Evolutionary conservation across 306 rosid genomes (phyloP), one percentile per base, ranked within the genome.

Genomic region (Vigna unguiculata): DNA sequence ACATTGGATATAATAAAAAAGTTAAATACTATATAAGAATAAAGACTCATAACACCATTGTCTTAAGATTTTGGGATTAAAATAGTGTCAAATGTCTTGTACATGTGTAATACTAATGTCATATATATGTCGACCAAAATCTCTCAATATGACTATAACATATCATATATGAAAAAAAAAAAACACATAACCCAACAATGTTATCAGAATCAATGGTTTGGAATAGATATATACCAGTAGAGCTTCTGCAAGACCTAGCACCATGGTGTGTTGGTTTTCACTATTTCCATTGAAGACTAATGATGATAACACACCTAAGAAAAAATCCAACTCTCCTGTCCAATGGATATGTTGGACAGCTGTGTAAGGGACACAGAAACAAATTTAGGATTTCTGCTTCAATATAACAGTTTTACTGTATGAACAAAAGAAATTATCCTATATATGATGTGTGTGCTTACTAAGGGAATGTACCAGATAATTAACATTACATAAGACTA

Each of bases 151-250:
- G n/a, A n/a, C n/a, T n/a, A n/a, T n/a, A n/a, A n/a, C n/a, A n/a
- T n/a, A n/a, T n/a, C n/a, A n/a, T n/a, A n/a, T n/a, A n/a, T n/a
- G n/a, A n/a, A n/a, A n/a, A n/a, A n/a, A n/a, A n/a, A n/a, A n/a
- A n/a, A n/a, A n/a, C n/a, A n/a, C n/a, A n/a, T n/a, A n/a, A n/a
- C n/a, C n/a, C n/a, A n/a, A n/a, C n/a, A n/a, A n/a, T n/a, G n/a
- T n/a, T n/a, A n/a, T n/a, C n/a, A n/a, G n/a, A n/a, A n/a, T n/a
- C n/a, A n/a, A n/a, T n/a, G n/a, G n/a, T n/a, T n/a, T n/a, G n/a
- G n/a, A n/a, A n/a, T n/a, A n/a, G n/a, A n/a, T n/a, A n/a, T 66
- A n/a, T 78, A 83, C 86, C 81, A 8, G 15, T 13, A 83, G 22
- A 4, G 86, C 75, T 2, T 75, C 46, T 15, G 74, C 81, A 3